A percentile compares a stretch with the other conserved stretches of the same genome.
These are phyloP conservation scores for Gnomoniopsis smithogilvyi DNA, from an alignment of 2,329 filamentous ascomycete species.

Conservation along the genomic window DNA sequence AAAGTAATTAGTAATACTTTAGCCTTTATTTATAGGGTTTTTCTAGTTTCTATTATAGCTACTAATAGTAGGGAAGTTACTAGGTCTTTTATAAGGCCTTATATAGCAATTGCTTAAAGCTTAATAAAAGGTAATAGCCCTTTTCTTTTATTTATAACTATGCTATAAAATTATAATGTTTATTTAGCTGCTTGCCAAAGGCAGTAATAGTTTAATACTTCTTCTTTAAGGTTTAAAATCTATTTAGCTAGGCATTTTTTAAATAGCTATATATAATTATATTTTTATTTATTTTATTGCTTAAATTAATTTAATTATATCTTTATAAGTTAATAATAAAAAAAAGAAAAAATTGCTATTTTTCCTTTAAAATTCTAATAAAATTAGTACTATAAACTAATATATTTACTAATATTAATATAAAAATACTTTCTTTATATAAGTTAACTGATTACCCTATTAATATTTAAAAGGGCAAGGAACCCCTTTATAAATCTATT, in stretches of 20 bases:
- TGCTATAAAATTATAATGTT: not conserved
- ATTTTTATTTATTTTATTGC: not conserved
- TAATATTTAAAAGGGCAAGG: not conserved
- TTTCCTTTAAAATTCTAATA: not conserved
- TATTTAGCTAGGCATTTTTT: not conserved
- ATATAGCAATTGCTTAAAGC: not conserved
- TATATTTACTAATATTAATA: not conserved
- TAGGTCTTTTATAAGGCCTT: not conserved
- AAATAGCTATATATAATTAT: not conserved
- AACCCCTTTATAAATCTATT: not conserved
- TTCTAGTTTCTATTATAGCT: not conserved
- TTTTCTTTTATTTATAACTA: not conserved
- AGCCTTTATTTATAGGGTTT: not conserved
- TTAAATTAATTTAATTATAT: not conserved
- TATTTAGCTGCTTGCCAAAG: not conserved
- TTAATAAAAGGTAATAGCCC: not conserved
- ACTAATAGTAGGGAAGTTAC: not conserved
- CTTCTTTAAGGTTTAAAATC: not conserved
- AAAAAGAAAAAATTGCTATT: not conserved
- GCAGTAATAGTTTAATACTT: not conserved
- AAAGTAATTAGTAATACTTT: not conserved
- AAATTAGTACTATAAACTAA: not conserved
- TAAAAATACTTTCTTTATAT: not conserved
- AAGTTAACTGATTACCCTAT: constrained; percentile 4
- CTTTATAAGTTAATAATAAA: not conserved